Evolutionary conservation across 2,329 filamentous ascomycete species (phyloP).

Genomic region (Chaetomiaceae sp.): DNA sequence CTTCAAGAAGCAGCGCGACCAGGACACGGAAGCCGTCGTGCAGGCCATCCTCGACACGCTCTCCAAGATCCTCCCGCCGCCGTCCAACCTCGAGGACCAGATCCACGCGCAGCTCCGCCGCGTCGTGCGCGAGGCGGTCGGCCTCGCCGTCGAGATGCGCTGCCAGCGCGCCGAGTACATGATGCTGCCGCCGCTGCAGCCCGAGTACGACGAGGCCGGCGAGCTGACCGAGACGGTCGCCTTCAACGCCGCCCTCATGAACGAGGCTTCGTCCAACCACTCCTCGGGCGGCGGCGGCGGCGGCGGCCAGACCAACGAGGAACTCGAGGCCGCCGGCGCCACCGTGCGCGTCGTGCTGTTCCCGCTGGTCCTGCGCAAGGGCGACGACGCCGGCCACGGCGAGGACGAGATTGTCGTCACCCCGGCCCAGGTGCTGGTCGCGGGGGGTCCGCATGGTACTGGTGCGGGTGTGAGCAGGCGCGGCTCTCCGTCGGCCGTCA

Average conservation of each 20-base stretch:
- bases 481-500: neutral
- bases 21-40: constrained; percentile 93
- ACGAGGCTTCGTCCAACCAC: constrained; percentile 67
- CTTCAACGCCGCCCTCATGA: constrained; percentile 94
- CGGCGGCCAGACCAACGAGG: constrained; percentile 59
- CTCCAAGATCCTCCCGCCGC: constrained; percentile 78
- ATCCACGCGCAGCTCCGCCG: constrained; percentile 79
- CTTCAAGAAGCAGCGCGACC: constrained; percentile 77
- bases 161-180: constrained; percentile 95
- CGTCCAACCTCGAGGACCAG: constrained; percentile 70
- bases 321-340: constrained; percentile 68
- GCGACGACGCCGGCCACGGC: constrained; percentile 77
- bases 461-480: constrained; percentile 1
- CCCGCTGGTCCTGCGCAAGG: constrained; percentile 93
- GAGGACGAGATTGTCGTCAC: constrained; percentile 95
- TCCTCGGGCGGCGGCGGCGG: neutral
- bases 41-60: constrained; percentile 83
- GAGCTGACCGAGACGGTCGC: constrained; percentile 80
- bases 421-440: constrained; percentile 87
- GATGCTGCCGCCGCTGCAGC: constrained; percentile 92
- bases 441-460: constrained; percentile 41
- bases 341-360: constrained; percentile 91
- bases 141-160: constrained; percentile 93
- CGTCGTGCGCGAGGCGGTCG: constrained; percentile 82
- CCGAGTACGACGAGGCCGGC: constrained; percentile 89